phyloP scores from a whole-genome alignment of 257 asterid genomes.

The Nicotiana noctiflora region DNA sequence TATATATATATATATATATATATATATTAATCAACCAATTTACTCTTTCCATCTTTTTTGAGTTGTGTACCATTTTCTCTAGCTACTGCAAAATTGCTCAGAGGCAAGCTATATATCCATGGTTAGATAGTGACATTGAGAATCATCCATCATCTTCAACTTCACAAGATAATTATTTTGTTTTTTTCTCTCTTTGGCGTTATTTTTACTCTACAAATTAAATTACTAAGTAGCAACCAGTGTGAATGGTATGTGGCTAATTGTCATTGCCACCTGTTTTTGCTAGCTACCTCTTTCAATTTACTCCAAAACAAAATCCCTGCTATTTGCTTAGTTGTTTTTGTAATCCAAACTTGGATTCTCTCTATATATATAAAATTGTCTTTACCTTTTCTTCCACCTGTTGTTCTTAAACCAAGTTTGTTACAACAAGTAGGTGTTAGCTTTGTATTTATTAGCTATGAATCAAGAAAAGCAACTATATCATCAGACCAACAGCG shows the following conservation, averaged over 20 bases:
- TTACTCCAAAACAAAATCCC: background rate
- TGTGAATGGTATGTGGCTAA: constrained; percentile 18
- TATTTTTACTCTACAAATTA: constrained; percentile 3
- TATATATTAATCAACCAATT: too few relatives aligned
- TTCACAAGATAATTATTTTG: constrained; percentile 19
- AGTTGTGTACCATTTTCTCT: background rate
- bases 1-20: too few relatives aligned
- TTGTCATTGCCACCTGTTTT: constrained; percentile 30
- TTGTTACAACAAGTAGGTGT: constrained; percentile 18
- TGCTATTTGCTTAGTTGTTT: constrained; percentile 12
- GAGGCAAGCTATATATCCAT: constrained; percentile 22
- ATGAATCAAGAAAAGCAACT: constrained; percentile 18
- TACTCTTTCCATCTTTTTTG: constrained; percentile 9
- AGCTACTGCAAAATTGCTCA: constrained; percentile 16
- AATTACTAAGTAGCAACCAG: constrained; percentile 1
- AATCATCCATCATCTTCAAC: constrained; percentile 24
- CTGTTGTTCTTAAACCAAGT: constrained; percentile 29
- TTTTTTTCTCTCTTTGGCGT: background rate
- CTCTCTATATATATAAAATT: constrained; percentile 1
- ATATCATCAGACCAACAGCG: constrained; percentile 6
- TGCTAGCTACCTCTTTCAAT: background rate
- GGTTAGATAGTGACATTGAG: constrained; percentile 32
- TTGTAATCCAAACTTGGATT: constrained; percentile 26
- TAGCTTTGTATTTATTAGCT: constrained; percentile 4
- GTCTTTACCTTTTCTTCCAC: constrained; percentile 25